Conservation (phyloP, 129 eudicot genomes). For the Erigeron canadensis region DNA sequence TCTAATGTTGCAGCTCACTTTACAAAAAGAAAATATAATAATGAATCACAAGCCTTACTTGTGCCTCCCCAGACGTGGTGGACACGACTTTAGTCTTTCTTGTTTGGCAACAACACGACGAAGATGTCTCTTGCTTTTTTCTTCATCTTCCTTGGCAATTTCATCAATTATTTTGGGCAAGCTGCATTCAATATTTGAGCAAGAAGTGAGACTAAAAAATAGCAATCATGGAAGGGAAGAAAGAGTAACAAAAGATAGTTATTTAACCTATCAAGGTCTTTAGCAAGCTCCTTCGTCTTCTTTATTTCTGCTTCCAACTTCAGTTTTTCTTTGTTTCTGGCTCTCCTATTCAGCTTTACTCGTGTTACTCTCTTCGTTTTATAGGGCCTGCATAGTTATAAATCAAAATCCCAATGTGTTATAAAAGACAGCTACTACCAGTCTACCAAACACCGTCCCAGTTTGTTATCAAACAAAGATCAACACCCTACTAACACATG, state of each 20-base stretch:
- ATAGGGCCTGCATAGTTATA: slow-evolving; percentile 46
- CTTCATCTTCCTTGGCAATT: slow-evolving; percentile 83
- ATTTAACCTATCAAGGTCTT: slow-evolving; percentile 72
- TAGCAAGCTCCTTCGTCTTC: slow-evolving; percentile 49
- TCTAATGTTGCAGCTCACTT: not conserved
- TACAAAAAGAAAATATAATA: not conserved
- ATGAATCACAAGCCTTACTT: slow-evolving; percentile 44
- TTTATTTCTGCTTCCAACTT: slow-evolving; percentile 62
- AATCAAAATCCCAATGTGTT: too few species aligned
- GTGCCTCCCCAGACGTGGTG: slow-evolving; percentile 82
- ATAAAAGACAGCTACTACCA: too few species aligned
- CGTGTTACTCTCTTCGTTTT: slow-evolving; percentile 69
- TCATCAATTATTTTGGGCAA: slow-evolving; percentile 70
- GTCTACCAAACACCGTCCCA: not conserved
- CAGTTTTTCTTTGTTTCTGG: slow-evolving; percentile 54
- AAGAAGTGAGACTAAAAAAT: not conserved
- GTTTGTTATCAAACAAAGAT: not conserved
- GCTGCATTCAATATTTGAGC: slow-evolving; percentile 37
- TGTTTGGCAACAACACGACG: slow-evolving; percentile 71
- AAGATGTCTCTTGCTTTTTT: slow-evolving; percentile 60
- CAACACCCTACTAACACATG: not conserved
- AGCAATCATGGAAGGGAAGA: not conserved
- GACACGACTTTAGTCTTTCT: slow-evolving; percentile 64
- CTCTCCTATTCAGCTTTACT: slow-evolving; percentile 61
- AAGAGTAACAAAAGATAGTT: not conserved